These are phyloP conservation scores for Tetrahymena malaccensis DNA, from an alignment of 73 alveolate genomes.

Conservation along the genomic window DNA sequence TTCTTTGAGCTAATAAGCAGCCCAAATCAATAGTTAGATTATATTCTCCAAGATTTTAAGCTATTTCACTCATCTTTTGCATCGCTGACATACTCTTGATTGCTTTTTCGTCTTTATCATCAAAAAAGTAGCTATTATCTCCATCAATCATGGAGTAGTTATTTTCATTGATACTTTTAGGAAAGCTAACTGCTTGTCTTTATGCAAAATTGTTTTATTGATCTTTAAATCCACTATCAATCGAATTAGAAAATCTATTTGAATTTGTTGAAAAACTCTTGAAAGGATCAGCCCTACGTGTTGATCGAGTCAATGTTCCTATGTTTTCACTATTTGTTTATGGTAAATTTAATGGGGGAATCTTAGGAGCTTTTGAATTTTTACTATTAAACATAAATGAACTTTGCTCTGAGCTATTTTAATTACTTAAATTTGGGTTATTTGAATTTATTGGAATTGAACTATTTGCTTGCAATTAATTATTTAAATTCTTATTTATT, in stretches of 20 bases:
- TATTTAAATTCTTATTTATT: neutral
- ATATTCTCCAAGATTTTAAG: slow-evolving; percentile 15
- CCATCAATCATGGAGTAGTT: neutral
- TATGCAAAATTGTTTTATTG: neutral
- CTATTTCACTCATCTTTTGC: slow-evolving; percentile 12
- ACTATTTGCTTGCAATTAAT: neutral
- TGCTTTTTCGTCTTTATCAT: neutral
- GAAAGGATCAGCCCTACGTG: slow-evolving; percentile 43
- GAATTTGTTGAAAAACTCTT: slow-evolving; percentile 35
- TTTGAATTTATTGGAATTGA: neutral
- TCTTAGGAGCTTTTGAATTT: neutral
- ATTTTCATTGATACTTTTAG: neutral
- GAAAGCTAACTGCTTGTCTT: neutral
- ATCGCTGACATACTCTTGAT: neutral
- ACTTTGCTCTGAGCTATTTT: neutral
- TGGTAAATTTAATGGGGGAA: slow-evolving; percentile 36
- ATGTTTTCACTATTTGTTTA: slow-evolving; percentile 10
- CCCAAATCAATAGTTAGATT: slow-evolving; percentile 26
- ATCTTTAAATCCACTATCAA: slow-evolving; percentile 28
- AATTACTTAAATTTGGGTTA: neutral
- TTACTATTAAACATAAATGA: neutral
- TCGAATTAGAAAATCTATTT: slow-evolving; percentile 36
- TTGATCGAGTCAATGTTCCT: slow-evolving; percentile 29
- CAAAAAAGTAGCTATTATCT: neutral
- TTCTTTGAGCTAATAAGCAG: slow-evolving; percentile 16